Conservation (phyloP, 768 basidiomycete species). For the Leccinum pellstonianum region DNA sequence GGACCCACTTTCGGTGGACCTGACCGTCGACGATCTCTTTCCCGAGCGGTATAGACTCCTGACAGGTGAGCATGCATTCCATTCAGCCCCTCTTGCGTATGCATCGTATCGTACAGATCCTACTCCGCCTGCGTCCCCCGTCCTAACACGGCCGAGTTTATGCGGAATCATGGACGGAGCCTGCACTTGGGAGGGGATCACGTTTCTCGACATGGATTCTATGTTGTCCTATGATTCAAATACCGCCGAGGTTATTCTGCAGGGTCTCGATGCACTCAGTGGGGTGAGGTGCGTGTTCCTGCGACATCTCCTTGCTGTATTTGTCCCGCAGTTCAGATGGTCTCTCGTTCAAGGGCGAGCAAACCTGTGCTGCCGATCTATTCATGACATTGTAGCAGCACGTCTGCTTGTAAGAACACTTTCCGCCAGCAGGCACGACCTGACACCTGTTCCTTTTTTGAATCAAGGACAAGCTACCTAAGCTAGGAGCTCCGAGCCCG, state of each 20-base stretch:
- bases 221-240: neutral
- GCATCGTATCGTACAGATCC: slow-evolving; percentile 1
- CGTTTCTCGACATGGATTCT: too few relatives aligned
- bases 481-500: too few relatives aligned
- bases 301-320: neutral
- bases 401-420: neutral
- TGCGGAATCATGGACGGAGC: too few relatives aligned
- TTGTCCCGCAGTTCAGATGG: neutral
- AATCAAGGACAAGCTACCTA: too few relatives aligned
- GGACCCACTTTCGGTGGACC: too few relatives aligned
- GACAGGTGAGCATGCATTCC: neutral
- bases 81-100: neutral
- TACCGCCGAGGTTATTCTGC: too few relatives aligned
- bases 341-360: neutral
- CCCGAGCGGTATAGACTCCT: neutral
- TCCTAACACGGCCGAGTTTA: neutral
- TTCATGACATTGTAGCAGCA: slow-evolving; percentile 2
- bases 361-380: neutral
- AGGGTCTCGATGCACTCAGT: neutral
- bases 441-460: neutral
- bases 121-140: slow-evolving; percentile 8
- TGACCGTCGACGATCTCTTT: neutral
- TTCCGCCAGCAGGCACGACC: neutral
- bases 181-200: too few relatives aligned
- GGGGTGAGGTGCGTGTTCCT: neutral